Percentiles rank a stretch among this genome's conserved stretches.
These are phyloP conservation scores for Diaporthe amygdali DNA, from an alignment of 2,329 filamentous ascomycete genomes.

Conservation along the genomic window DNA sequence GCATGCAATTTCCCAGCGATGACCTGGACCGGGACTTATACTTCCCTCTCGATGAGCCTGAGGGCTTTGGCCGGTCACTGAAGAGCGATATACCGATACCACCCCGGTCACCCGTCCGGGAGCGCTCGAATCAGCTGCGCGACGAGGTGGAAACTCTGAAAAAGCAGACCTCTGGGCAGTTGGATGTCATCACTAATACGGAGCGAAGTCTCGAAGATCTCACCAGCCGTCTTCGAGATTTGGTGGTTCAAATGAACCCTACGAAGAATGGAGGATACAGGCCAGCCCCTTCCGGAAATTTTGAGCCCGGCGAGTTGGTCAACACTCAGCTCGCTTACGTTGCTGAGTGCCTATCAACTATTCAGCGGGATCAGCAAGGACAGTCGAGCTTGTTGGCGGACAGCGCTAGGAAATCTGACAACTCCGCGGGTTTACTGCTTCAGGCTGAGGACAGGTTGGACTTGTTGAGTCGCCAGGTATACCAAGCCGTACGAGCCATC, in stretches of 20 bases:
- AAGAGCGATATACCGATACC: constrained; percentile 61
- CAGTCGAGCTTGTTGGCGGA: constrained; percentile 35
- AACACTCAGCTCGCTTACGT: constrained; percentile 72
- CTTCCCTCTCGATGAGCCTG: constrained; percentile 68
- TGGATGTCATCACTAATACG: constrained; percentile 62
- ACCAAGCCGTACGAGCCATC: constrained; percentile 58
- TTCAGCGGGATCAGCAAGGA: constrained; percentile 61
- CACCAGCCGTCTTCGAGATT: constrained; percentile 47
- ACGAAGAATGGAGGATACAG: constrained; percentile 53
- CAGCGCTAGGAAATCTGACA: constrained; percentile 30
- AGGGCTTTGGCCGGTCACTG: constrained; percentile 46
- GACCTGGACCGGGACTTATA: constrained; percentile 80
- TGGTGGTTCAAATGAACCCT: constrained; percentile 53
- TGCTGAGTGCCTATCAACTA: constrained; percentile 65
- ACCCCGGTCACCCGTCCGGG: constrained; percentile 61
- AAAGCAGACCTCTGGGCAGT: constrained; percentile 42
- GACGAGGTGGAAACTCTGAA: constrained; percentile 46
- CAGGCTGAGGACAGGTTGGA: constrained; percentile 61
- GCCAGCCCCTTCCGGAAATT: constrained; percentile 45
- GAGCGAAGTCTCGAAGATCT: constrained; percentile 71
- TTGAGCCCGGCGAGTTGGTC: constrained; percentile 53
- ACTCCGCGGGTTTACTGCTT: constrained; percentile 33
- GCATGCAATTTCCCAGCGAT: constrained; percentile 58
- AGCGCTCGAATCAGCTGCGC: constrained; percentile 56
- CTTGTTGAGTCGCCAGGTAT: constrained; percentile 68